Evolutionary conservation across 2,329 filamentous ascomycete genomes (phyloP).

Genomic region (Sporothrix schenckii): DNA sequence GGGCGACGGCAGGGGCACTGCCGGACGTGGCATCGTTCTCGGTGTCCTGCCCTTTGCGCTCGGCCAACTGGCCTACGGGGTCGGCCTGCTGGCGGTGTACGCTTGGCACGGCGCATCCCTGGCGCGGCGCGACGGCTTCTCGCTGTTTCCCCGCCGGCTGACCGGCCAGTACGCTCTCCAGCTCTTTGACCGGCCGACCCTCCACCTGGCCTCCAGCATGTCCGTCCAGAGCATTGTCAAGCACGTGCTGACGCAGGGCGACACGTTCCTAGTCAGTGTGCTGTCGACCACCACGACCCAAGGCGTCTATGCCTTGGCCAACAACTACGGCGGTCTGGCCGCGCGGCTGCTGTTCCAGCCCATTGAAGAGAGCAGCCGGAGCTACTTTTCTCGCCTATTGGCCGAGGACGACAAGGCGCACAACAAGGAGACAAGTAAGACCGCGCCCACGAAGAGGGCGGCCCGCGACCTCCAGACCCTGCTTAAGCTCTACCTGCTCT

Average conservation of each 20-base stretch:
- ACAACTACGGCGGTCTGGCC: conserved; percentile 89
- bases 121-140: conserved; percentile 64
- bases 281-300: conserved; percentile 79
- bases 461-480: conserved; percentile 64
- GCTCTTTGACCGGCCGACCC: conserved; percentile 69
- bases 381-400: conserved; percentile 83
- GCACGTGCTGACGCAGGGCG: conserved; percentile 90
- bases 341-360: conserved; percentile 92
- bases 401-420: conserved; percentile 38
- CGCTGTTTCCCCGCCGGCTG: conserved; percentile 60
- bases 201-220: conserved; percentile 76
- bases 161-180: conserved; percentile 52
- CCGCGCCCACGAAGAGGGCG: conserved; percentile 39
- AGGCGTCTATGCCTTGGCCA: conserved; percentile 88
- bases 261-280: conserved; percentile 81
- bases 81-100: conserved; percentile 71
- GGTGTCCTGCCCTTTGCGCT: conserved; percentile 87
- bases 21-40: conserved; percentile 51
- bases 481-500: conserved; percentile 71
- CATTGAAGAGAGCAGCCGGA: conserved; percentile 89
- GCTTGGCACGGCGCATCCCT: conserved; percentile 60
- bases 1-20: neutral
- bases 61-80: conserved; percentile 78
- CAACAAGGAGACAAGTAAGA: neutral
- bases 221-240: conserved; percentile 89